Base-by-base conservation (phyloP, 1,284 basidiomycete genomes). In the Meira miltonrushii region DNA sequence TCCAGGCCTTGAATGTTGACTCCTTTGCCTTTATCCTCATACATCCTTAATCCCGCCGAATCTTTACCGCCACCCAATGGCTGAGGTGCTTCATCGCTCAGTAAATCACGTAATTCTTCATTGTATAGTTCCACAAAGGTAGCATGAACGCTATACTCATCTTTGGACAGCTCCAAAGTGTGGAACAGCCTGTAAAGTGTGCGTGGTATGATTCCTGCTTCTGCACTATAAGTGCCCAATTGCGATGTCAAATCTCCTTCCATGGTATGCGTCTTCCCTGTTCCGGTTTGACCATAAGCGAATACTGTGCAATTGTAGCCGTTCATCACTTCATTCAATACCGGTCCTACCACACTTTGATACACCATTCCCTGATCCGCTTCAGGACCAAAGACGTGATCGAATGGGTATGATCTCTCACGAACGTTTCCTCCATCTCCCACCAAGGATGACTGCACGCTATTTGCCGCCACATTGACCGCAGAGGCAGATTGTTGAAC, bases 261-360 rank as follows among this genome's bases (percentile, higher is more conserved):
- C 75, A 78, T 78, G 10, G 75, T 78, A 40, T 74, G 64, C 88
- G 95, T 98, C 82, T 99, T 99, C 15, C 95, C 95, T 0, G 95
- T 97, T 5, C 95, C 95, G 0, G 95, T 99, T 79, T 98, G 95
- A 2, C 95, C 95, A 75, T 99, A 99, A 2, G 94, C 94, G 81
- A 98, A 98, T 39, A 98, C 83, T 0, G 95, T 98, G 77, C 95
- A 98, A 75, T 98, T 98, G 82, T 96, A 99, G 2, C 95, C 95
- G 74, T 85, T 83, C 52, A 97, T 80, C 40, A 98, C 93, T 78
- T 99, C 90, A 51, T 92, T 87, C 50, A 99, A 82, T 84, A 98
- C 90, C 0, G 90, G 90, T 61, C 85, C 85, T 39, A 95, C 94
- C 39, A 97, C 93, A 61, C 96, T 89, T 64, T 90, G 85, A 79